Percentiles rank a stretch among this genome's conserved stretches.
Conservation (phyloP, 345 rosid species). For the Nephelium lappaceum region DNA sequence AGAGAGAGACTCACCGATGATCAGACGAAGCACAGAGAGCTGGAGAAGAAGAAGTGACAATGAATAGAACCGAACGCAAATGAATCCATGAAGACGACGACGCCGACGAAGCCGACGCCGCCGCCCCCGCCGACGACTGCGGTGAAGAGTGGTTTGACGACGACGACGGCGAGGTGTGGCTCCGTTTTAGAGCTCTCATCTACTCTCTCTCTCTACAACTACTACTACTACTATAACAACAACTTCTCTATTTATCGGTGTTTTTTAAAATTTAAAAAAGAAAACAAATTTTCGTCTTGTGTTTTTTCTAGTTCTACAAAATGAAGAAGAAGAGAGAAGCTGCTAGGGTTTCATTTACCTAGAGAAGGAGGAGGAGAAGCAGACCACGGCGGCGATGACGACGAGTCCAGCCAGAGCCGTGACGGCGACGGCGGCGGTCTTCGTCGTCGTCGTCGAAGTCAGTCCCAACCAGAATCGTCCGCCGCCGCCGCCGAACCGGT, state of each 20-base stretch:
- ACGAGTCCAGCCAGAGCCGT: slow-evolving; percentile 53
- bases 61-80: slow-evolving; percentile 84
- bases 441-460: slow-evolving; percentile 19
- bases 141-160: slow-evolving; percentile 66
- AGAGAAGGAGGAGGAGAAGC: slow-evolving; percentile 31
- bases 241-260: background rate
- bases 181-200: slow-evolving; percentile 89
- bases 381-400: slow-evolving; percentile 41
- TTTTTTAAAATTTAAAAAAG: background rate
- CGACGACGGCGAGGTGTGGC: slow-evolving; percentile 63
- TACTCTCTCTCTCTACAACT: slow-evolving; percentile 19
- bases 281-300: background rate
- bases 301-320: background rate
- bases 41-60: slow-evolving; percentile 83
- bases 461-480: slow-evolving; percentile 48
- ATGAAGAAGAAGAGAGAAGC: background rate
- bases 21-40: slow-evolving; percentile 75
- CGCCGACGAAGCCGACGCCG: slow-evolving; percentile 47
- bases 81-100: slow-evolving; percentile 81
- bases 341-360: slow-evolving; percentile 38
- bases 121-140: slow-evolving; percentile 52
- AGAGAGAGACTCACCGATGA: slow-evolving; percentile 70
- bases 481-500: slow-evolving; percentile 43
- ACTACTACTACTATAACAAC: background rate
- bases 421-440: slow-evolving; percentile 28